Evolutionary conservation across 2,329 filamentous ascomycete species (phyloP).

Genomic region (Lecanicillium sp.): DNA sequence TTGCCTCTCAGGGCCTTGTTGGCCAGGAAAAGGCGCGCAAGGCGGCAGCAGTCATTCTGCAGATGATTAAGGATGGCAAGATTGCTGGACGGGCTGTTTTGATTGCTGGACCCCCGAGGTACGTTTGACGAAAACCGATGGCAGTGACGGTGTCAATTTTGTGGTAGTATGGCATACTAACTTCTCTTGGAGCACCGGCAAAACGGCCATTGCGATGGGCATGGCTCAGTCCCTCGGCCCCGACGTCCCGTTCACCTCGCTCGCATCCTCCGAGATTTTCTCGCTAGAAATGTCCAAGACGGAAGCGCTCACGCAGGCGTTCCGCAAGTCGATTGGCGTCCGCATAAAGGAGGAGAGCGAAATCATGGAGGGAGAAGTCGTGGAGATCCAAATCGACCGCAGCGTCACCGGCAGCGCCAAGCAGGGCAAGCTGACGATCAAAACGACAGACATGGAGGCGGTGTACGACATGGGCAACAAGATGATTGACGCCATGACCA

Average conservation of each 20-base stretch:
- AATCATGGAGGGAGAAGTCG: slow-evolving; percentile 97
- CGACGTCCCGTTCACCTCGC: slow-evolving; percentile 93
- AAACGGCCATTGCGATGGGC: slow-evolving; percentile 97
- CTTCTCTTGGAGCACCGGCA: slow-evolving; percentile 72
- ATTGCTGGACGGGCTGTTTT: slow-evolving; percentile 92
- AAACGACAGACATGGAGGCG: slow-evolving; percentile 99
- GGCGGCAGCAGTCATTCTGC: slow-evolving; percentile 88
- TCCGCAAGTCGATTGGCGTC: slow-evolving; percentile 95
- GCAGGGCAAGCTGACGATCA: slow-evolving; percentile 98
- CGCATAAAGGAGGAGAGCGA: slow-evolving; percentile 98
- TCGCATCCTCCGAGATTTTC: slow-evolving; percentile 95
- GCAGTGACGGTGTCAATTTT: too few species aligned
- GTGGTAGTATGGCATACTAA: too few species aligned
- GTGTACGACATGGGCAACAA: slow-evolving; percentile 99
- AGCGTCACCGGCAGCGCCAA: slow-evolving; percentile 95
- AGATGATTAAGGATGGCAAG: slow-evolving; percentile 99
- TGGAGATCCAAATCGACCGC: slow-evolving; percentile 96
- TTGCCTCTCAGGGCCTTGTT: slow-evolving; percentile 83
- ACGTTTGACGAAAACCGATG: slow-evolving; percentile 10
- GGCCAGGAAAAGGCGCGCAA: slow-evolving; percentile 96
- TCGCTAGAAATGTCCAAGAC: slow-evolving; percentile 99
- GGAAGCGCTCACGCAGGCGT: slow-evolving; percentile 95
- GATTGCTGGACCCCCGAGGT: slow-evolving; percentile 88
- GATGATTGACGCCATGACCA: slow-evolving; percentile 99
- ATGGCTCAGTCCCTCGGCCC: slow-evolving; percentile 94